A percentile compares a stretch with the other conserved stretches of the same genome.
phyloP scores from a whole-genome alignment of 2,329 filamentous ascomycete genomes.

The Tolypocladium sp. region DNA sequence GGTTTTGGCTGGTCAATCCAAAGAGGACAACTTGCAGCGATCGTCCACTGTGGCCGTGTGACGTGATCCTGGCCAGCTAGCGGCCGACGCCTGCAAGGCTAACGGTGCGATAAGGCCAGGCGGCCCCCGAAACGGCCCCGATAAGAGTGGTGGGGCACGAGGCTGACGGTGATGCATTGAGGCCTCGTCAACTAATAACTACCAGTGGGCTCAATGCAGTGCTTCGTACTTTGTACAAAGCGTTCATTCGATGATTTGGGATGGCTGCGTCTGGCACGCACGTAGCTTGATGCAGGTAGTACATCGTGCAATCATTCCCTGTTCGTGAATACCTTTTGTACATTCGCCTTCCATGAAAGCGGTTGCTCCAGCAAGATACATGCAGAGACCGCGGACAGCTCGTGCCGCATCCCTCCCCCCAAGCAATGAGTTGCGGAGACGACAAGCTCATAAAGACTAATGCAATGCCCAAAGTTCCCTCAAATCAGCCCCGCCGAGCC shows the following conservation, averaged over 20 bases:
- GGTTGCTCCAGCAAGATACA: background rate
- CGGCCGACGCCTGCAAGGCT: constrained; percentile 6
- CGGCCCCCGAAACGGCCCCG: background rate
- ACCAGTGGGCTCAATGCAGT: too few species aligned
- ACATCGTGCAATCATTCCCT: background rate
- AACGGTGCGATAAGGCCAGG: constrained; percentile 4
- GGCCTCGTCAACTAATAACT: too few species aligned
- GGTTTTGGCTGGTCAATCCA: constrained; percentile 5
- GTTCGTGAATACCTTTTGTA: constrained; percentile 1
- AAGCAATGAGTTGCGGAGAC: background rate
- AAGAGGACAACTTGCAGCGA: constrained; percentile 28
- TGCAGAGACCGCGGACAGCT: background rate
- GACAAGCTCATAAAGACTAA: constrained; percentile 6
- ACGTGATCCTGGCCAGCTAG: background rate
- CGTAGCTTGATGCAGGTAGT: background rate
- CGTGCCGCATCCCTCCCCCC: background rate
- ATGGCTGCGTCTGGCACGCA: background rate
- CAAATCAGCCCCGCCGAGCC: constrained; percentile 14
- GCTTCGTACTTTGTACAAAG: too few species aligned
- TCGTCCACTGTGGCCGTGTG: constrained; percentile 1
- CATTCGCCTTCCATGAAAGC: background rate
- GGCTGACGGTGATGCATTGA: background rate
- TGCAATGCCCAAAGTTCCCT: constrained; percentile 18
- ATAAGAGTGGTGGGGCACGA: constrained; percentile 2
- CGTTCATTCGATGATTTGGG: background rate